These are phyloP conservation scores for Aphanoascus verrucosus DNA, from an alignment of 2,329 filamentous ascomycete species.

Conservation along the genomic window DNA sequence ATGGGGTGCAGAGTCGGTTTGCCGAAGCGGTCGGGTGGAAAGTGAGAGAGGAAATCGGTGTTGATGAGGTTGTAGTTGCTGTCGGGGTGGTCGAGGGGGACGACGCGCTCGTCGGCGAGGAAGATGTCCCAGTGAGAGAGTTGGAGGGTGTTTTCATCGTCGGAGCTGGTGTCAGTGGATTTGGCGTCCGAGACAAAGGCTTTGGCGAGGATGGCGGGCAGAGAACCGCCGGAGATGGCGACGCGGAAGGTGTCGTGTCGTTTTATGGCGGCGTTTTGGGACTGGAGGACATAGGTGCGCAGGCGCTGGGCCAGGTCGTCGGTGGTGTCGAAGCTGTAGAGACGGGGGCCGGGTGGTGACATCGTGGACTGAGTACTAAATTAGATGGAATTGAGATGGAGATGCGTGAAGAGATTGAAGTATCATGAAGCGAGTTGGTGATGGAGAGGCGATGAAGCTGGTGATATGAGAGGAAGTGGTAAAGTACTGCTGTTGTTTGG, in stretches of 20 bases:
- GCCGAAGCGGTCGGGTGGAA: constrained; percentile 56
- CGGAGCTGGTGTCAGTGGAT: constrained; percentile 30
- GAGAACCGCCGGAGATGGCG: constrained; percentile 83
- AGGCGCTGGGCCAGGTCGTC: constrained; percentile 64
- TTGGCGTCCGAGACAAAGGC: constrained; percentile 47
- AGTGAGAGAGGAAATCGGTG: constrained; percentile 76
- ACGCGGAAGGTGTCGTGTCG: constrained; percentile 83
- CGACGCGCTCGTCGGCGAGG: constrained; percentile 94
- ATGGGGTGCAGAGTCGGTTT: constrained; percentile 69
- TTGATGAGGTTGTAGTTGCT: constrained; percentile 90
- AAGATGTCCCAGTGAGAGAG: constrained; percentile 95
- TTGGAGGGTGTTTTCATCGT: constrained; percentile 52
- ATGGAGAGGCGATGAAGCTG: not conserved
- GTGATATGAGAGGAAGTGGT: not conserved
- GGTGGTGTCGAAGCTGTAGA: constrained; percentile 67
- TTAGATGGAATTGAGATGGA: not conserved
- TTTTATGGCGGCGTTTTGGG: constrained; percentile 65
- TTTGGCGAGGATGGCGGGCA: constrained; percentile 77
- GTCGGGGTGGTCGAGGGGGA: constrained; percentile 81
- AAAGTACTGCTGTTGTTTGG: not conserved
- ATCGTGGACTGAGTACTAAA: constrained; percentile 17
- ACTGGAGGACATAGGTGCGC: constrained; percentile 69
- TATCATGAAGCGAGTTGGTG: not conserved
- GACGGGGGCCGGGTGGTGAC: constrained; percentile 38
- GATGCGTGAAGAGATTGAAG: not conserved